Evolutionary conservation across 2,329 filamentous ascomycete genomes (phyloP).

Genomic region (Zasmidium cellare): DNA sequence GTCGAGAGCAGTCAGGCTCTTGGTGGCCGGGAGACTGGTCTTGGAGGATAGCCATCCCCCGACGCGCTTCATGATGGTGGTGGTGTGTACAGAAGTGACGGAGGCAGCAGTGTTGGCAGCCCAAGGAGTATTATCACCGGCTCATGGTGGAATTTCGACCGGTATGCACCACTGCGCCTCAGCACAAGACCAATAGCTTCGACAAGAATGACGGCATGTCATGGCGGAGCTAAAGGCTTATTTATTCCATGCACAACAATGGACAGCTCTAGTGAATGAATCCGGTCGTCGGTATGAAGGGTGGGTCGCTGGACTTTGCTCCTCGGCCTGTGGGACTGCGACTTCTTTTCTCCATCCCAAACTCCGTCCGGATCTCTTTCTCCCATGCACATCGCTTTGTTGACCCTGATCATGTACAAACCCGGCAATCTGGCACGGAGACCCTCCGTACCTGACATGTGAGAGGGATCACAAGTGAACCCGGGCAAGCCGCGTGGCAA

Average conservation of each 20-base stretch:
- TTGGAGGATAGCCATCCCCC: slow-evolving; percentile 42
- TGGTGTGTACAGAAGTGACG: background rate
- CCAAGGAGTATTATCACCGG: background rate
- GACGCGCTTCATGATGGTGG: slow-evolving; percentile 31
- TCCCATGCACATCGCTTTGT: no score
- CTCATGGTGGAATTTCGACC: background rate
- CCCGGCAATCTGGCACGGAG: no score
- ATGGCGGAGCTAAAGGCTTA: background rate
- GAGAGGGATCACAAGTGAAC: no score
- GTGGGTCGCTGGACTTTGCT: background rate
- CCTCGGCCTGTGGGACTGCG: background rate
- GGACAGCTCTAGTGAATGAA: background rate
- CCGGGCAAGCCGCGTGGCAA: background rate
- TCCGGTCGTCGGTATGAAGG: background rate
- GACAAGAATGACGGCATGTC: background rate
- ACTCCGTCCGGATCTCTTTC: no score
- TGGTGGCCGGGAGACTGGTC: slow-evolving; percentile 45
- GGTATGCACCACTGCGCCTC: background rate
- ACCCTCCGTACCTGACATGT: no score
- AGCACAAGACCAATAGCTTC: background rate
- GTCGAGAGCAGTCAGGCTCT: slow-evolving; percentile 57
- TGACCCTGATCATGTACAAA: no score
- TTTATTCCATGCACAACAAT: background rate
- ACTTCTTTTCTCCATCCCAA: background rate
- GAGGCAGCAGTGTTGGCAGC: background rate